Percentiles rank a stretch among this genome's conserved stretches.
phyloP scores from a whole-genome alignment of 495 filamentous ascomycete genomes.

The Hypoxylon subgilvum region DNA sequence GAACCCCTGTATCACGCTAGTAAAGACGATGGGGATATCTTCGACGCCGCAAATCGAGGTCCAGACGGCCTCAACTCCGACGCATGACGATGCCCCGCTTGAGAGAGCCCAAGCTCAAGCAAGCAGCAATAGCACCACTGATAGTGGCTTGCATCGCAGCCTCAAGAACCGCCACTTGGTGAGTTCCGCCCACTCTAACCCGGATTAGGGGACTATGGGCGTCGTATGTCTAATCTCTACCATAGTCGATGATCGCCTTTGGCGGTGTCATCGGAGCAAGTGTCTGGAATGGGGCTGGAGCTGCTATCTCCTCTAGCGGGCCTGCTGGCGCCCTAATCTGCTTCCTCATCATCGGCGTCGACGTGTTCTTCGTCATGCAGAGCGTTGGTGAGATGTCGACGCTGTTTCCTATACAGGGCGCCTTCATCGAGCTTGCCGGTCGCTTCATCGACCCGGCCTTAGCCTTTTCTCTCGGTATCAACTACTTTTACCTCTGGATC shows the following conservation, averaged over 20 bases:
- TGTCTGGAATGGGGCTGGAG: constrained; percentile 55
- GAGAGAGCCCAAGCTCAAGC: constrained; percentile 11
- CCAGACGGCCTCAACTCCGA: constrained; percentile 15
- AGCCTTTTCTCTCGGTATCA: constrained; percentile 61
- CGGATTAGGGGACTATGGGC: not conserved
- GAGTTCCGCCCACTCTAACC: not conserved
- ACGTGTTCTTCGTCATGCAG: constrained; percentile 68
- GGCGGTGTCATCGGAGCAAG: constrained; percentile 53
- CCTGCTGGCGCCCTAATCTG: constrained; percentile 61
- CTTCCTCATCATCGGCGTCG: constrained; percentile 60
- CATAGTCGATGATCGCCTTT: constrained; percentile 54
- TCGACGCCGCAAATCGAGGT: not conserved
- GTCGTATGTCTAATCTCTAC: not conserved
- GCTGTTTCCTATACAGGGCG: constrained; percentile 59
- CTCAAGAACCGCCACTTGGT: constrained; percentile 41
- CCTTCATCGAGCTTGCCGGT: constrained; percentile 62
- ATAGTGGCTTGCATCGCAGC: constrained; percentile 41
- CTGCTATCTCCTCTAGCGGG: constrained; percentile 58
- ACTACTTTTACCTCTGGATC: constrained; percentile 66
- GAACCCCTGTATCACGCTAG: not conserved
- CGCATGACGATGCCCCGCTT: not conserved
- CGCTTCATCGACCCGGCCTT: constrained; percentile 62
- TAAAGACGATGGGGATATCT: constrained; percentile 1
- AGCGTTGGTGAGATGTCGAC: constrained; percentile 65
- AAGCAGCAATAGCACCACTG: constrained; percentile 37